Conservation (phyloP, 2,329 filamentous ascomycete species). For the Phoma sp. region DNA sequence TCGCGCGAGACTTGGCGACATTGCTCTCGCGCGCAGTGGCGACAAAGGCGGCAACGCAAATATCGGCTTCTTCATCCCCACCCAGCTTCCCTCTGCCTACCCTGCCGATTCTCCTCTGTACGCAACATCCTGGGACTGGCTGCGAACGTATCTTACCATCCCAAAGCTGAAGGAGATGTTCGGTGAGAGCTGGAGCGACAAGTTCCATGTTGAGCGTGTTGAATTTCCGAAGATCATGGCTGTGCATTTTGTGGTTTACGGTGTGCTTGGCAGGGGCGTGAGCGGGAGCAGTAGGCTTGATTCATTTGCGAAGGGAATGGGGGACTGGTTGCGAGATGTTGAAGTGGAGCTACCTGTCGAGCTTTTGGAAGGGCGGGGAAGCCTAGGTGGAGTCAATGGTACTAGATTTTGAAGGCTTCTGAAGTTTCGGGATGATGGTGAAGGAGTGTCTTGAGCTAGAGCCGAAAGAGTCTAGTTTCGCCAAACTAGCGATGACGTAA, state of each 20-base stretch:
- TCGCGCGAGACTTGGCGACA: constrained; percentile 46
- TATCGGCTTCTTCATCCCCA: constrained; percentile 48
- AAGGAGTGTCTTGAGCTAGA: too few species aligned
- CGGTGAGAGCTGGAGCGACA: constrained; percentile 32
- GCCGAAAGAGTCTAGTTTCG: too few species aligned
- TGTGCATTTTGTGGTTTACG: constrained; percentile 48
- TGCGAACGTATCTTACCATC: constrained; percentile 36
- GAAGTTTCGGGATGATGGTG: too few species aligned
- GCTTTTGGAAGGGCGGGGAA: constrained; percentile 31
- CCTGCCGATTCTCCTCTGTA: constrained; percentile 30
- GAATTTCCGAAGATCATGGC: constrained; percentile 41
- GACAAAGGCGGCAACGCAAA: constrained; percentile 47
- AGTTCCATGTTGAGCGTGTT: constrained; percentile 36
- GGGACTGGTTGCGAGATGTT: constrained; percentile 57
- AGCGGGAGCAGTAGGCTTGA: constrained; percentile 58
- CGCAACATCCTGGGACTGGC: constrained; percentile 39
- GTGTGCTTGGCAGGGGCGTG: constrained; percentile 48
- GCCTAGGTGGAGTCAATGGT: background rate
- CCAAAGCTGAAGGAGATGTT: constrained; percentile 36
- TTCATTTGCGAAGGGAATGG: constrained; percentile 60
- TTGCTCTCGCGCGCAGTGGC: constrained; percentile 52
- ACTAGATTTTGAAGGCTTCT: background rate
- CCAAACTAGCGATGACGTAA: too few species aligned
- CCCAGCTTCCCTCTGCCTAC: constrained; percentile 34
- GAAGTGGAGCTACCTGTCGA: constrained; percentile 50